Evolutionary conservation across 1,284 basidiomycete genomes (phyloP).

Genomic region (Entoloma clypeatum): DNA sequence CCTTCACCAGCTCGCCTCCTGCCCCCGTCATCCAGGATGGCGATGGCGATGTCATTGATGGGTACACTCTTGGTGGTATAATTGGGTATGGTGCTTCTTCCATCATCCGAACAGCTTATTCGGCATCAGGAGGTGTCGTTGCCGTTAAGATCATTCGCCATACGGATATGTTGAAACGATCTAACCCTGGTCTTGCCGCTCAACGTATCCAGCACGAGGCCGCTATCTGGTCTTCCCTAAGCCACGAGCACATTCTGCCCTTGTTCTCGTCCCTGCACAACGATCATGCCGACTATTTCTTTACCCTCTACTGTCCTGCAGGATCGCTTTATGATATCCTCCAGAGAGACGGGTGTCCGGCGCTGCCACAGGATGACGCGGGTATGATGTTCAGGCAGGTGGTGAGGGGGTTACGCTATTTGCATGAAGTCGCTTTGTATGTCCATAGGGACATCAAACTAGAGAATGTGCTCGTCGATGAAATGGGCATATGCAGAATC

Average conservation of each 20-base stretch:
- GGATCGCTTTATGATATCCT: slow-evolving; percentile 87
- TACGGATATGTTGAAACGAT: slow-evolving; percentile 48
- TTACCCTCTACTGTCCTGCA: slow-evolving; percentile 80
- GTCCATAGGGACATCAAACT: slow-evolving; percentile 95
- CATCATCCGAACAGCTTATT: slow-evolving; percentile 73
- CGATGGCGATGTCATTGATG: slow-evolving; percentile 59
- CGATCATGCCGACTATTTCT: slow-evolving; percentile 72
- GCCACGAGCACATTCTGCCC: slow-evolving; percentile 77
- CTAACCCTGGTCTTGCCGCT: slow-evolving; percentile 41
- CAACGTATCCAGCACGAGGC: slow-evolving; percentile 76
- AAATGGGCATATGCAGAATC: slow-evolving; percentile 76
- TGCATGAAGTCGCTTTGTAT: slow-evolving; percentile 77
- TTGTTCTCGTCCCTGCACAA: slow-evolving; percentile 71
- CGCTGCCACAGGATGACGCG: slow-evolving; percentile 69
- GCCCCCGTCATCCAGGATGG: slow-evolving; percentile 41
- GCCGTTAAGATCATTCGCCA: slow-evolving; percentile 81
- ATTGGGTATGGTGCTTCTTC: slow-evolving; percentile 87
- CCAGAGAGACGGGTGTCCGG: slow-evolving; percentile 63
- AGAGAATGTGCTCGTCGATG: slow-evolving; percentile 93
- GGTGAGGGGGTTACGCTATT: slow-evolving; percentile 79
- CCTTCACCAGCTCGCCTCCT: slow-evolving; percentile 43
- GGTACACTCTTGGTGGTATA: slow-evolving; percentile 74
- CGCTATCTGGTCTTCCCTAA: slow-evolving; percentile 73
- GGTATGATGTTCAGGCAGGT: slow-evolving; percentile 90
- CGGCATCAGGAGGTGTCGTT: slow-evolving; percentile 62